Percentiles rank a stretch among this genome's conserved stretches.
Conservation (phyloP, 2,329 filamentous ascomycete species). For the Endocalyx cinctus region DNA sequence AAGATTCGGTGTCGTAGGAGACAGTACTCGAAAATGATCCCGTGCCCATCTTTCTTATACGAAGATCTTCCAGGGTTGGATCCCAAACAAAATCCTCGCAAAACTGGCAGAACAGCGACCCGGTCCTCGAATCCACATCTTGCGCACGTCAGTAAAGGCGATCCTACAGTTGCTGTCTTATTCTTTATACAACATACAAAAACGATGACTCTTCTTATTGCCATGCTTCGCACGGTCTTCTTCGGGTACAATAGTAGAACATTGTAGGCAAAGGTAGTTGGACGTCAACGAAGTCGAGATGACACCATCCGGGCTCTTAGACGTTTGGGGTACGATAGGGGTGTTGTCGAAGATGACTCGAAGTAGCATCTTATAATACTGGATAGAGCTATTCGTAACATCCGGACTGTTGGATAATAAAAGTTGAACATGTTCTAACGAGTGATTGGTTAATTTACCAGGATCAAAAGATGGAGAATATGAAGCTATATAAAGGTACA, state of each 20-base stretch:
- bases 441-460: too few species aligned
- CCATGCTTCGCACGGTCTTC: constrained; percentile 65
- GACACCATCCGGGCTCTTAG: constrained; percentile 51
- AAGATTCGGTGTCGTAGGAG: background rate
- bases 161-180: too few species aligned
- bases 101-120: constrained; percentile 73
- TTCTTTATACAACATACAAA: constrained; percentile 62
- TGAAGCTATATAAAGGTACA: too few species aligned
- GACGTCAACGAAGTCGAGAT: constrained; percentile 59
- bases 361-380: constrained; percentile 68
- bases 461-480: too few species aligned
- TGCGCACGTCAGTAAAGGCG: constrained; percentile 20
- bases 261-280: constrained; percentile 71
- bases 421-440: constrained; percentile 65
- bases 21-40: constrained; percentile 57
- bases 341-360: constrained; percentile 65
- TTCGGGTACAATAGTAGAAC: constrained; percentile 62
- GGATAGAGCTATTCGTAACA: constrained; percentile 63
- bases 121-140: constrained; percentile 76
- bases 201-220: constrained; percentile 64
- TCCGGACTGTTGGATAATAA: constrained; percentile 59
- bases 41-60: constrained; percentile 64
- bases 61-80: constrained; percentile 70
- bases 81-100: constrained; percentile 83
- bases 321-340: constrained; percentile 61